phyloP scores from a whole-genome alignment of 306 rosid species.

The Fagus crenata region DNA sequence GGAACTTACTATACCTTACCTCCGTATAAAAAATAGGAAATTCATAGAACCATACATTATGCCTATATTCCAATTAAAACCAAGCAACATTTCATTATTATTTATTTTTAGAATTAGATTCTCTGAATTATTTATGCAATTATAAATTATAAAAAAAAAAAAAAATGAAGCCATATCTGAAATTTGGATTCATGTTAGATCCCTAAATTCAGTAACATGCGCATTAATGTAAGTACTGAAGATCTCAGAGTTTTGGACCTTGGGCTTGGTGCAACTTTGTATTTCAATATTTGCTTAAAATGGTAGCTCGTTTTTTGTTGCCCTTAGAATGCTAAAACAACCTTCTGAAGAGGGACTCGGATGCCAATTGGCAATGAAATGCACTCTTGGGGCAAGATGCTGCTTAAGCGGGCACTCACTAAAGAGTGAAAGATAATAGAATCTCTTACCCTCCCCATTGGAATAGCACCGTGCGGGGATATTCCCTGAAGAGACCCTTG shows the following conservation, averaged over 20 bases:
- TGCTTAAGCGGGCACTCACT: background rate
- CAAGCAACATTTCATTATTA: background rate
- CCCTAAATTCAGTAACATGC: background rate
- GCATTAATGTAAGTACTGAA: background rate
- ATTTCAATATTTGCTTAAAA: background rate
- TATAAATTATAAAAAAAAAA: background rate
- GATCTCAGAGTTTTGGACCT: background rate
- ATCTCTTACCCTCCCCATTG: constrained; percentile 39
- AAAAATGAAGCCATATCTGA: background rate
- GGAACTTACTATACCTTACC: too few relatives aligned
- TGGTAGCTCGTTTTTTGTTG: background rate
- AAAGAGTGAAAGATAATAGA: background rate
- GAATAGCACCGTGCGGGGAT: constrained; percentile 33
- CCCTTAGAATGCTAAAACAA: background rate
- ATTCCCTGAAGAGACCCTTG: constrained; percentile 38
- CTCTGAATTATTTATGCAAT: background rate
- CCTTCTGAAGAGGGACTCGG: background rate
- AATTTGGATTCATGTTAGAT: background rate
- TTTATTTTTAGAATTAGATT: too few relatives aligned
- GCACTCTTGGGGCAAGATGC: background rate
- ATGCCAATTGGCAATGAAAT: background rate
- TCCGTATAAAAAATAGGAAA: too few relatives aligned
- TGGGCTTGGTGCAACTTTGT: background rate
- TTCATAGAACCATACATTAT: too few relatives aligned
- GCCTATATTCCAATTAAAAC: too few relatives aligned